Evolutionary conservation across 306 rosid genomes (phyloP).

Genomic region (Prunus mume): DNA sequence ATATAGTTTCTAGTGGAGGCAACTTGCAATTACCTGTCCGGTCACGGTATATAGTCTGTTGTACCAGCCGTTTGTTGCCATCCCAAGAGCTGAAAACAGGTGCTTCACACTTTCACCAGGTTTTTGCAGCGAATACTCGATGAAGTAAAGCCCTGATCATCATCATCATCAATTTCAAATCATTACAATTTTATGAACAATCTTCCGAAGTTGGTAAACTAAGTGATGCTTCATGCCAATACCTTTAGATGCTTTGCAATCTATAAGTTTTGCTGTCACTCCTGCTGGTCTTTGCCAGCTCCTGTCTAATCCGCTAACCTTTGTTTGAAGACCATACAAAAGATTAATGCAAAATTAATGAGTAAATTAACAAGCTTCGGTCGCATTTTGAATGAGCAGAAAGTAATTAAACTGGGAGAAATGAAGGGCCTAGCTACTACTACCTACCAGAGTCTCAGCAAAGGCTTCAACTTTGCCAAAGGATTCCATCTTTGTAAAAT

Average conservation of each 20-base stretch:
- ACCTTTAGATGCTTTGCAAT: constrained; percentile 67
- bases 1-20: too few relatives aligned
- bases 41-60: constrained; percentile 85
- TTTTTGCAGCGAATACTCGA: constrained; percentile 66
- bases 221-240: not conserved
- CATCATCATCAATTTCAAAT: not conserved
- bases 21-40: constrained; percentile 62
- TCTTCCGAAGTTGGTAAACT: not conserved
- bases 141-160: constrained; percentile 69
- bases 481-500: constrained; percentile 90
- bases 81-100: constrained; percentile 79
- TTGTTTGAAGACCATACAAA: not conserved
- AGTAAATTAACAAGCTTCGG: not conserved
- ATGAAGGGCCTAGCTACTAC: not conserved
- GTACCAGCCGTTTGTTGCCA: constrained; percentile 88
- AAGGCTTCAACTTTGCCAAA: constrained; percentile 92
- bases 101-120: constrained; percentile 75
- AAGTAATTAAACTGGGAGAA: not conserved
- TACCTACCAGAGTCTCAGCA: constrained; percentile 81
- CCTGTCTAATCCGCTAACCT: constrained; percentile 92
- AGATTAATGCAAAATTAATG: not conserved
- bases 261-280: constrained; percentile 79
- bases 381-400: not conserved
- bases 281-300: constrained; percentile 94
- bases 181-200: not conserved